Conservation (phyloP, 805 yeast genomes). For the Clavispora fructus region DNA sequence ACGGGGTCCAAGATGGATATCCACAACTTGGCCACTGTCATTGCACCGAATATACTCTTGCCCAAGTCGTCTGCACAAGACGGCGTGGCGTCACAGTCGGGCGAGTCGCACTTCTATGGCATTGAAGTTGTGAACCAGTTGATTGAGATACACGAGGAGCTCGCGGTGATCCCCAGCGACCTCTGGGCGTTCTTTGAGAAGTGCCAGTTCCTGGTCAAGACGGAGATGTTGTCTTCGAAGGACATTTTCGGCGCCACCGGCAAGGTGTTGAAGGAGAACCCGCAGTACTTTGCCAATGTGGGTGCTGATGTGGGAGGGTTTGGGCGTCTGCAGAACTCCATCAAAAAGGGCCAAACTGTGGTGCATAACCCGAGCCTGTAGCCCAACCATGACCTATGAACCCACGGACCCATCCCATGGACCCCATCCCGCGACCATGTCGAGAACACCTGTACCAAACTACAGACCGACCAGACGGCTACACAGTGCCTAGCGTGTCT, state of each 20-base stretch:
- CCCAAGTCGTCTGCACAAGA: slow-evolving; percentile 38
- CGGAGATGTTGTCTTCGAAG: slow-evolving; percentile 24
- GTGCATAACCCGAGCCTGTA: slow-evolving; percentile 1
- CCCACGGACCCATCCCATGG: too few relatives aligned
- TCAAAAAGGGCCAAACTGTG: slow-evolving; percentile 9
- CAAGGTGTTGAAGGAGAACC: slow-evolving; percentile 28
- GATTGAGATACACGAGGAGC: slow-evolving; percentile 75
- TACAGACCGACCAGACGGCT: too few relatives aligned
- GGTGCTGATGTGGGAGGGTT: slow-evolving; percentile 2
- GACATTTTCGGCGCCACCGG: slow-evolving; percentile 32
- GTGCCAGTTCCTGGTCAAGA: slow-evolving; percentile 30
- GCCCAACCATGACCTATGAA: too few relatives aligned
- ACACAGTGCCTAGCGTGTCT: background rate
- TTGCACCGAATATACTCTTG: slow-evolving; percentile 86
- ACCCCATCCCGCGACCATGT: too few relatives aligned
- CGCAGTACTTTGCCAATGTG: slow-evolving; percentile 21
- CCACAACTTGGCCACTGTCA: slow-evolving; percentile 90
- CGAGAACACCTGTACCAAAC: too few relatives aligned
- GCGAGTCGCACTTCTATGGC: slow-evolving; percentile 79
- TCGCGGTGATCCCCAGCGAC: slow-evolving; percentile 71
- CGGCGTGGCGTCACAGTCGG: slow-evolving; percentile 24
- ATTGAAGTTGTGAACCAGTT: slow-evolving; percentile 85
- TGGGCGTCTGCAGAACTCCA: slow-evolving; percentile 11
- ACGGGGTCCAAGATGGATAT: slow-evolving; percentile 89
- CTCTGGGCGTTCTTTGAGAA: slow-evolving; percentile 45